Percentiles rank a stretch among this genome's conserved stretches.
These are phyloP conservation scores for Botryotinia calthae DNA, from an alignment of 2,329 filamentous ascomycete species.

Conservation along the genomic window DNA sequence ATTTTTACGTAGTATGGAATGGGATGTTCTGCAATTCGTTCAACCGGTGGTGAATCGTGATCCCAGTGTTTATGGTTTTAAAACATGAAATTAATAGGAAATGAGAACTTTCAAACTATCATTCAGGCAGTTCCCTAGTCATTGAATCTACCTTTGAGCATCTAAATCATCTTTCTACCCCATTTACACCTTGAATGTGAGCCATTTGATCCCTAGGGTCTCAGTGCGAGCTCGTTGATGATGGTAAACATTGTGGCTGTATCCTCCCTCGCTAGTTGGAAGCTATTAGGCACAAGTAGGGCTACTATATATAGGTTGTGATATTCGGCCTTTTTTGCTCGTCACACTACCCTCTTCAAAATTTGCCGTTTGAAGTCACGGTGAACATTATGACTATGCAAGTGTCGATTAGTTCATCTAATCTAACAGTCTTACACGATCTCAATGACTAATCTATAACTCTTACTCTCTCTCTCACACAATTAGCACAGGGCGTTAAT, in stretches of 20 bases:
- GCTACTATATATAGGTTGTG: accelerated
- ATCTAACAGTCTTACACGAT: background rate
- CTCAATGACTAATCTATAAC: too few species aligned
- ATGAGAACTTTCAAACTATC: background rate
- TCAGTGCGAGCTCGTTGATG: background rate
- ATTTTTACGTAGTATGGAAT: background rate
- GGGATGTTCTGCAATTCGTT: background rate
- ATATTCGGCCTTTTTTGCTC: background rate
- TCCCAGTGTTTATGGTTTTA: too few species aligned
- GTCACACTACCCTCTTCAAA: background rate
- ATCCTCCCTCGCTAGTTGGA: background rate
- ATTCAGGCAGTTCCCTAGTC: background rate
- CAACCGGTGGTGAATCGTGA: background rate
- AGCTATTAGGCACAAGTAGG: too few species aligned
- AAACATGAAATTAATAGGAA: background rate
- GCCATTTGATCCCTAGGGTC: background rate
- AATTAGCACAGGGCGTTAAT: background rate
- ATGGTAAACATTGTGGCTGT: background rate
- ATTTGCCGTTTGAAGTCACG: background rate
- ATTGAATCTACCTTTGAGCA: background rate
- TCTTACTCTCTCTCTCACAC: background rate
- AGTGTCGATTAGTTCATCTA: too few species aligned
- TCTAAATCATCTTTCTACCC: accelerated
- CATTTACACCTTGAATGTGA: background rate
- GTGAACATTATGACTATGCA: too few species aligned